Conservation (phyloP, 331 rosid species). For the Malus hybrid region DNA sequence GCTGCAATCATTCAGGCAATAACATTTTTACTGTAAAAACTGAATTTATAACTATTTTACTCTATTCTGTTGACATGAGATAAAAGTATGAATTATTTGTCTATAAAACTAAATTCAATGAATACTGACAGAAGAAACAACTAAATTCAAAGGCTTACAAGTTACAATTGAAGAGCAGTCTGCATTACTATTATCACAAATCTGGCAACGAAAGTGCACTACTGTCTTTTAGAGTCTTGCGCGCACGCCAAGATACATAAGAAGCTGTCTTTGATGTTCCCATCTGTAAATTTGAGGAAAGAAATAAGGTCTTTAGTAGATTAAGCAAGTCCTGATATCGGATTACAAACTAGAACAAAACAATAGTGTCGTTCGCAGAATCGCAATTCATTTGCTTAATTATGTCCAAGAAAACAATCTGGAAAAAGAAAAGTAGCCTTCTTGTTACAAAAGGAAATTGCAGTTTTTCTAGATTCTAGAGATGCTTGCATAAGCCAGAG, state of each 20-base stretch:
- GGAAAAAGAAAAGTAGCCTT: neutral
- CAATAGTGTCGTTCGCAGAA: neutral
- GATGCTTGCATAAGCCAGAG: neutral
- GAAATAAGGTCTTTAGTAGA: neutral
- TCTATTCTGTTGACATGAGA: neutral
- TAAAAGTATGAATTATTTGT: neutral
- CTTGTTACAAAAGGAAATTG: neutral
- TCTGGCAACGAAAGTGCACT: conserved; percentile 33
- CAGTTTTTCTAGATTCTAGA: neutral
- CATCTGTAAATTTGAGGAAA: conserved; percentile 45
- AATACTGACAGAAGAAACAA: neutral
- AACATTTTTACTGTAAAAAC: neutral
- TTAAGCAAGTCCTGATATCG: neutral
- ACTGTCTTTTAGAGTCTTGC: conserved; percentile 57
- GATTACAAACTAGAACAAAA: neutral
- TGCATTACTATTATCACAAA: conserved; percentile 19
- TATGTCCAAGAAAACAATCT: neutral
- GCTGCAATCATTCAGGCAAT: neutral
- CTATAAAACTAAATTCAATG: neutral
- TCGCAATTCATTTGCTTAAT: neutral
- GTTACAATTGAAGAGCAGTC: conserved; percentile 30
- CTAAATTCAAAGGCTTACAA: neutral
- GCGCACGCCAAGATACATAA: conserved; percentile 65
- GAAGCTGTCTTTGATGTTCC: conserved; percentile 75
- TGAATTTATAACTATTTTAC: neutral